These are phyloP conservation scores for Zalerion maritima DNA, from an alignment of 495 filamentous ascomycete species.

Conservation along the genomic window DNA sequence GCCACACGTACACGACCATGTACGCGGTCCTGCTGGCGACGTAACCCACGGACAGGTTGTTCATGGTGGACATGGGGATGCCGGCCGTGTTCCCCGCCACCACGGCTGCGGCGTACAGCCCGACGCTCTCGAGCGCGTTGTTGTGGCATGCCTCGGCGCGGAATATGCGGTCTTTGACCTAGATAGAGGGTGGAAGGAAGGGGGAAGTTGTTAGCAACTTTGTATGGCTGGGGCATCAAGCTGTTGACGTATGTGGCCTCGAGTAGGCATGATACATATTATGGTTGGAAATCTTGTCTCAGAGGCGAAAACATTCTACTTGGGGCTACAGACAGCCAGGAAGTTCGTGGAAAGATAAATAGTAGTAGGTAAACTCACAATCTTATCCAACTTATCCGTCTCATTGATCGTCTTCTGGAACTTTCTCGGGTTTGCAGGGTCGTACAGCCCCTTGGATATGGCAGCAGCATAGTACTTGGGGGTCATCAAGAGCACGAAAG, in stretches of 20 bases:
- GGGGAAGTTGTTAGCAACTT: too few relatives aligned
- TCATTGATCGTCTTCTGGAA: slow-evolving; percentile 14
- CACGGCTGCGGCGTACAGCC: slow-evolving; percentile 32
- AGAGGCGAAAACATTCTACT: too few relatives aligned
- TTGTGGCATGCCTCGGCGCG: slow-evolving; percentile 31
- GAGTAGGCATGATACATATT: too few relatives aligned
- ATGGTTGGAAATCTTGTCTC: too few relatives aligned
- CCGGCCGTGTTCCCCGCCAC: slow-evolving; percentile 33
- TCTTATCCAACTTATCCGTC: slow-evolving; percentile 23
- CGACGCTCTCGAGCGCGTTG: slow-evolving; percentile 37
- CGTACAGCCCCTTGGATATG: slow-evolving; percentile 26
- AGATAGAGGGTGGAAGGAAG: not conserved
- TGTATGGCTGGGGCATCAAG: too few relatives aligned
- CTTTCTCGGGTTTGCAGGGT: slow-evolving; percentile 21
- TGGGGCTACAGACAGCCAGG: too few relatives aligned
- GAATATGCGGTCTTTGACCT: slow-evolving; percentile 22
- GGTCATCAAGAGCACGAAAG: slow-evolving; percentile 22
- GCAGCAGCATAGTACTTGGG: slow-evolving; percentile 21
- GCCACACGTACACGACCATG: slow-evolving; percentile 29
- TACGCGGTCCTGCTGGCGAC: slow-evolving; percentile 26
- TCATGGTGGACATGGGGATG: slow-evolving; percentile 18
- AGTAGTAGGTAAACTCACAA: slow-evolving; percentile 15
- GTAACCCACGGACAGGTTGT: slow-evolving; percentile 26
- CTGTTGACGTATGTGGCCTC: too few relatives aligned
- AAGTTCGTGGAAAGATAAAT: too few relatives aligned